Evolutionary conservation across 495 filamentous ascomycete species (phyloP).

Genomic region (Penicillium manginii): DNA sequence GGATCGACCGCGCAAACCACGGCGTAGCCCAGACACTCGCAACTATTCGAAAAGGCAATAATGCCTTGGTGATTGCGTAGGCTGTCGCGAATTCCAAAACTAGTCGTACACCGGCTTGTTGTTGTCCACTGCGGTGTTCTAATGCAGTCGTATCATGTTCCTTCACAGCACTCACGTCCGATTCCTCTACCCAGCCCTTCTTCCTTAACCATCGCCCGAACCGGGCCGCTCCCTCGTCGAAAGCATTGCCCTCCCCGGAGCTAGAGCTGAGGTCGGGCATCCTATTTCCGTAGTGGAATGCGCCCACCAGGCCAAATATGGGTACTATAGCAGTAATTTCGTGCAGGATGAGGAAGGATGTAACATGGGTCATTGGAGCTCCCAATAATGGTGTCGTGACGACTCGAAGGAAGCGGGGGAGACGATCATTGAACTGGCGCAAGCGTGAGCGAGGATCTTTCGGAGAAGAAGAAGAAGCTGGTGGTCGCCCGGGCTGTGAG

Average conservation of each 20-base stretch:
- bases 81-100: conserved; percentile 78
- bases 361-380: conserved; percentile 81
- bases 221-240: conserved; percentile 56
- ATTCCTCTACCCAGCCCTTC: conserved; percentile 64
- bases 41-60: conserved; percentile 75
- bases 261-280: conserved; percentile 59
- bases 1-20: conserved; percentile 80
- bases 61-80: conserved; percentile 83
- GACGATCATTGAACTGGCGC: conserved; percentile 61
- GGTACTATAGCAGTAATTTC: conserved; percentile 87
- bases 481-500: conserved; percentile 6
- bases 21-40: conserved; percentile 87
- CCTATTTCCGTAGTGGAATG: conserved; percentile 77
- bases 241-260: conserved; percentile 45
- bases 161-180: conserved; percentile 36
- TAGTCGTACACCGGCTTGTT: conserved; percentile 52
- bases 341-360: conserved; percentile 87
- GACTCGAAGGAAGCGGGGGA: conserved; percentile 61
- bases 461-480: conserved; percentile 18
- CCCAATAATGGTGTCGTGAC: conserved; percentile 69
- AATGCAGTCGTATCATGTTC: conserved; percentile 27
- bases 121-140: conserved; percentile 1
- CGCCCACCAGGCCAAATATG: conserved; percentile 69
- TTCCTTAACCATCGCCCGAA: conserved; percentile 62
- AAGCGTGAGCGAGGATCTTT: conserved; percentile 52